Percentiles rank a stretch among this genome's conserved stretches.
Conservation (phyloP, 202 grass and related monocot species). For the Eragrostis tef region DNA sequence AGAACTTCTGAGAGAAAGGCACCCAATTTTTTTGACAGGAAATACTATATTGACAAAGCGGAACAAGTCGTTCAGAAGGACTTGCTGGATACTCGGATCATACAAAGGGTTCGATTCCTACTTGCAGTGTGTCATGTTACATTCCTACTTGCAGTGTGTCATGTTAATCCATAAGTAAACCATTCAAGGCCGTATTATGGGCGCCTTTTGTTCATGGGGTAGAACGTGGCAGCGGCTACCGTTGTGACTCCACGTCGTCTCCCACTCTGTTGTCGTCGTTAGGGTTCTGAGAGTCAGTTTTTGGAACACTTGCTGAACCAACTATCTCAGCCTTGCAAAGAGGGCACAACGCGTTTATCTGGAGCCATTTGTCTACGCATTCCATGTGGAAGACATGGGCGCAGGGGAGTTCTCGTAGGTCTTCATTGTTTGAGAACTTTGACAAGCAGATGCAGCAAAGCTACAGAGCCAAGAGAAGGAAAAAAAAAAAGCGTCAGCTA, state of each 20-base stretch:
- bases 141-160: slow-evolving; percentile 37
- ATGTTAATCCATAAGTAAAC: slow-evolving; percentile 33
- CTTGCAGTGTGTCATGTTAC: too few relatives aligned
- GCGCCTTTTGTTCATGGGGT: slow-evolving; percentile 24
- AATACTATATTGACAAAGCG: slow-evolving; percentile 21
- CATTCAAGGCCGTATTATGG: slow-evolving; percentile 4
- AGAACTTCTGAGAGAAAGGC: background rate
- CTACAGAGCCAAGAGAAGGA: slow-evolving; percentile 45
- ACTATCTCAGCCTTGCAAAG: slow-evolving; percentile 78
- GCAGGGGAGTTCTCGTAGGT: slow-evolving; percentile 78
- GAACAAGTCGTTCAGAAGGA: too few relatives aligned
- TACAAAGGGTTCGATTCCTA: too few relatives aligned
- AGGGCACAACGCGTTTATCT: slow-evolving; percentile 81
- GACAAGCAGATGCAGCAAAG: slow-evolving; percentile 83
- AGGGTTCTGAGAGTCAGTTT: slow-evolving; percentile 28
- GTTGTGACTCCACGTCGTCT: slow-evolving; percentile 57
- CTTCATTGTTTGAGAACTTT: slow-evolving; percentile 74
- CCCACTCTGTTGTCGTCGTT: slow-evolving; percentile 37
- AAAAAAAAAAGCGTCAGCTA: background rate
- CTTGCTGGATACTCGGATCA: too few relatives aligned
- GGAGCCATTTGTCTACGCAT: slow-evolving; percentile 92
- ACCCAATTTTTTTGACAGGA: background rate
- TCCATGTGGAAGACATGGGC: slow-evolving; percentile 78
- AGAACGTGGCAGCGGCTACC: slow-evolving; percentile 36
- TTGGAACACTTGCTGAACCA: slow-evolving; percentile 14